A percentile compares a stretch with the other conserved stretches of the same genome.
These are phyloP conservation scores for Arthrobotrys pseudoclavata DNA, from an alignment of 2,329 filamentous ascomycete genomes.

Conservation along the genomic window DNA sequence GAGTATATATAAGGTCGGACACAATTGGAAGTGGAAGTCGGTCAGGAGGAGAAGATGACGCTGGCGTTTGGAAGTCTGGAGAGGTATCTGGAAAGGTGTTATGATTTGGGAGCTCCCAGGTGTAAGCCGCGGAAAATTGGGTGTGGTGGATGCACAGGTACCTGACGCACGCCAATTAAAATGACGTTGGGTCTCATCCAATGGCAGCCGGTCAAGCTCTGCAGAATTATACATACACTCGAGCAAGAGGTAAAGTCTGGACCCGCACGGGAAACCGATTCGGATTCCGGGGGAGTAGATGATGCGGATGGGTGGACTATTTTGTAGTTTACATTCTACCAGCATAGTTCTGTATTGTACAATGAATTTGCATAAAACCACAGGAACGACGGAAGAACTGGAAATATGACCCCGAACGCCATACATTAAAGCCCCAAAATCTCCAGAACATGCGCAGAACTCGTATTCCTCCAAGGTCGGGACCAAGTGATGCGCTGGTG, in stretches of 20 bases:
- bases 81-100: constrained; percentile 43
- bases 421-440: constrained; percentile 45
- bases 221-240: too few relatives aligned
- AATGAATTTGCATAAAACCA: constrained; percentile 35
- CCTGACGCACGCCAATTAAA: constrained; percentile 23
- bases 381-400: constrained; percentile 23
- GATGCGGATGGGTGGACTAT: neutral
- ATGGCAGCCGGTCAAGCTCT: constrained; percentile 5
- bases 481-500: neutral
- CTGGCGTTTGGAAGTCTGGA: constrained; percentile 6
- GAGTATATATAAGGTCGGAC: constrained; percentile 2
- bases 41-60: neutral
- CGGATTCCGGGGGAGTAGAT: neutral
- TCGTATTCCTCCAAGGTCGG: constrained; percentile 16
- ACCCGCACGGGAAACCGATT: too few relatives aligned
- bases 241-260: too few relatives aligned
- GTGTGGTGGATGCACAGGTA: constrained; percentile 33
- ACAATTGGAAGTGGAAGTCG: constrained; percentile 16
- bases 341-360: constrained; percentile 49
- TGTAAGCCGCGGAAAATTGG: constrained; percentile 37
- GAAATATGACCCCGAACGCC: constrained; percentile 51
- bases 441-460: constrained; percentile 28
- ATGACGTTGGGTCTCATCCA: constrained; percentile 38
- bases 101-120: constrained; percentile 34
- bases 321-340: constrained; percentile 57